Evolutionary conservation across 2,329 filamentous ascomycete genomes (phyloP).

Genomic region (Venturiaceae sp.): DNA sequence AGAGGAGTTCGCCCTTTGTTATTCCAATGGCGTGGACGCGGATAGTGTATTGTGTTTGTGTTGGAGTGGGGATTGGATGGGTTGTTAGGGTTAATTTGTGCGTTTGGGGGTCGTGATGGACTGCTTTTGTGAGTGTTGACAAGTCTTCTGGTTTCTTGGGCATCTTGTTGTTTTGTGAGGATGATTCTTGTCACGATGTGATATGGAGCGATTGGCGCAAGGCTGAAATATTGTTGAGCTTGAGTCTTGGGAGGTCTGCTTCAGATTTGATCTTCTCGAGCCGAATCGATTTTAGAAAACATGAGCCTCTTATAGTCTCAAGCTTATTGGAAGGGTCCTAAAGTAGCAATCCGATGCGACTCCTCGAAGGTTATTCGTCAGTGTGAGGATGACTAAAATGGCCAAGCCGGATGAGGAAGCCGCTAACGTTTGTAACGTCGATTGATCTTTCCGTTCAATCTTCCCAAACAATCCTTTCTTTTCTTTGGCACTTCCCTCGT

Average conservation of each 20-base stretch:
- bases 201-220: no score
- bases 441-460: no score
- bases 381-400: background rate
- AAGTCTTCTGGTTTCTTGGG: no score
- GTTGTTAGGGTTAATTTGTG: conserved; percentile 13
- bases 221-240: background rate
- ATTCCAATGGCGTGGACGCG: conserved; percentile 28
- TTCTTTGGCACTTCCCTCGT: no score
- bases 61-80: conserved; percentile 13
- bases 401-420: background rate
- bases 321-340: no score
- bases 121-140: conserved; percentile 5
- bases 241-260: background rate
- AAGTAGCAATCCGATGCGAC: background rate
- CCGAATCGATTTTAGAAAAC: background rate
- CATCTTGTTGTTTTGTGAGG: no score
- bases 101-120: conserved; percentile 12
- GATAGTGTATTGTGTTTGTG: conserved; percentile 27
- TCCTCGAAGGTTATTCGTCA: background rate
- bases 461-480: no score
- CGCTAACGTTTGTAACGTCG: no score
- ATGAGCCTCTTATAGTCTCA: no score
- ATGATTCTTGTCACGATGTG: no score
- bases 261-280: background rate
- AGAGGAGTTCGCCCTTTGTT: conserved; percentile 33